Conservation (phyloP, 139 green algal species). For the Nannochloris sp. region DNA sequence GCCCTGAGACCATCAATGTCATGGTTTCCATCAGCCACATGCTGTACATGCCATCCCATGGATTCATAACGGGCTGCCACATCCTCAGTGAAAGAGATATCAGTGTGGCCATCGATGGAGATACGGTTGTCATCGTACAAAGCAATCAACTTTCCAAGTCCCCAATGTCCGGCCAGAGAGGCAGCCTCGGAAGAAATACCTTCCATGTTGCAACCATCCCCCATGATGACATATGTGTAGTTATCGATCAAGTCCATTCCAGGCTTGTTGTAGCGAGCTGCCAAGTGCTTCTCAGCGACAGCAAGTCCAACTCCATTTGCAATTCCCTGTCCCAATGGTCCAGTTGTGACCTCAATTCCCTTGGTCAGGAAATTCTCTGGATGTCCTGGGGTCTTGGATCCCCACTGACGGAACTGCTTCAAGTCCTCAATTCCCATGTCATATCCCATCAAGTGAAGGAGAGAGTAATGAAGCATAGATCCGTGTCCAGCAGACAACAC, state of each 20-base stretch:
- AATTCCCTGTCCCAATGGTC: slow-evolving; percentile 93
- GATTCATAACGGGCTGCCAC: slow-evolving; percentile 86
- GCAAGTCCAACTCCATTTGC: slow-evolving; percentile 94
- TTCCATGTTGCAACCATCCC: slow-evolving; percentile 99
- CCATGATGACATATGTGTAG: slow-evolving; percentile 98
- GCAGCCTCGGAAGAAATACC: slow-evolving; percentile 93
- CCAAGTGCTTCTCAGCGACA: slow-evolving; percentile 87
- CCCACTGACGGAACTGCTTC: slow-evolving; percentile 96
- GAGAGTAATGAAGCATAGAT: slow-evolving; percentile 98
- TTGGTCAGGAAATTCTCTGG: slow-evolving; percentile 96
- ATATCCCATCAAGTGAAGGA: slow-evolving; percentile 95
- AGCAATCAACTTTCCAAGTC: slow-evolving; percentile 97
- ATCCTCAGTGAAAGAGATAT: slow-evolving; percentile 99
- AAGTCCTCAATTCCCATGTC: slow-evolving; percentile 84
- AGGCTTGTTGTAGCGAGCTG: slow-evolving; percentile 98
- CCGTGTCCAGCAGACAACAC: slow-evolving; percentile 97
- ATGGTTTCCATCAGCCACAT: slow-evolving; percentile 90
- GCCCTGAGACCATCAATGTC: slow-evolving; percentile 77
- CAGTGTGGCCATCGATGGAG: slow-evolving; percentile 97
- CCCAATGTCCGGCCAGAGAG: slow-evolving; percentile 96
- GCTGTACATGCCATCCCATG: slow-evolving; percentile 81
- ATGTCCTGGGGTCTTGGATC: slow-evolving; percentile 86
- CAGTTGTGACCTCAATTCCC: slow-evolving; percentile 96
- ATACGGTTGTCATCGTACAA: slow-evolving; percentile 99
- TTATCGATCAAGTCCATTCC: slow-evolving; percentile 88